Evolutionary conservation across 2,329 filamentous ascomycete species (phyloP).

Genomic region (Lachnellula arida): DNA sequence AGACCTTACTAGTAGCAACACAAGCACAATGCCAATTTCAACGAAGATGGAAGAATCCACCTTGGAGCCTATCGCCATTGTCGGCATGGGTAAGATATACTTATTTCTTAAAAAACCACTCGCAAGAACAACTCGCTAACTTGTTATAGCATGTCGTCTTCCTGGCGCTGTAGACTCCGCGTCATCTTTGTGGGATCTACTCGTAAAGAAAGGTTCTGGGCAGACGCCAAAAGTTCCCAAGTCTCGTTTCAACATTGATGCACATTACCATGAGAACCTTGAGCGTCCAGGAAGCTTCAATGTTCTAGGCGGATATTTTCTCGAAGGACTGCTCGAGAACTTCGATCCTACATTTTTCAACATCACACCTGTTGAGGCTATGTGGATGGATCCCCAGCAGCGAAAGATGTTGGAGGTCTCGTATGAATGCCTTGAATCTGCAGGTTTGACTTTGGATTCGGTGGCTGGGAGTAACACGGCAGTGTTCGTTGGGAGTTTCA

Average conservation of each 20-base stretch:
- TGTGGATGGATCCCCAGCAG: slow-evolving; percentile 27
- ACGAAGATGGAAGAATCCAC: too few relatives aligned
- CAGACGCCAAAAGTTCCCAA: slow-evolving; percentile 24
- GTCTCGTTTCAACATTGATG: slow-evolving; percentile 16
- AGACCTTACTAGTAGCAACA: background rate
- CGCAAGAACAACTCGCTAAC: too few relatives aligned
- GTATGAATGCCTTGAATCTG: slow-evolving; percentile 27
- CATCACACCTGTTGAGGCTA: slow-evolving; percentile 18
- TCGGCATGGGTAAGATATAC: slow-evolving; percentile 33
- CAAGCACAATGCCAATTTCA: too few relatives aligned
- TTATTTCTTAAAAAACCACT: too few relatives aligned
- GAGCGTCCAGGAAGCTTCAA: slow-evolving; percentile 10
- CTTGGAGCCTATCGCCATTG: slow-evolving; percentile 32
- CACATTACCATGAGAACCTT: slow-evolving; percentile 7
- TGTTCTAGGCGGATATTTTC: slow-evolving; percentile 14
- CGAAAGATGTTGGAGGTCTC: slow-evolving; percentile 26
- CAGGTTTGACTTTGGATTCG: slow-evolving; percentile 20
- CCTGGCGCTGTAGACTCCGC: slow-evolving; percentile 12
- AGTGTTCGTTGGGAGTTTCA: slow-evolving; percentile 20
- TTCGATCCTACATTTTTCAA: slow-evolving; percentile 22
- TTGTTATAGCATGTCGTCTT: slow-evolving; percentile 9
- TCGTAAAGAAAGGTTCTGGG: background rate
- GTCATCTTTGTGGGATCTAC: slow-evolving; percentile 1
- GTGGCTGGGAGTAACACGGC: slow-evolving; percentile 18
- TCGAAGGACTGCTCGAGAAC: slow-evolving; percentile 22